Evolutionary conservation across 257 asterid species (phyloP).

Genomic region (Phtheirospermum japonicum): DNA sequence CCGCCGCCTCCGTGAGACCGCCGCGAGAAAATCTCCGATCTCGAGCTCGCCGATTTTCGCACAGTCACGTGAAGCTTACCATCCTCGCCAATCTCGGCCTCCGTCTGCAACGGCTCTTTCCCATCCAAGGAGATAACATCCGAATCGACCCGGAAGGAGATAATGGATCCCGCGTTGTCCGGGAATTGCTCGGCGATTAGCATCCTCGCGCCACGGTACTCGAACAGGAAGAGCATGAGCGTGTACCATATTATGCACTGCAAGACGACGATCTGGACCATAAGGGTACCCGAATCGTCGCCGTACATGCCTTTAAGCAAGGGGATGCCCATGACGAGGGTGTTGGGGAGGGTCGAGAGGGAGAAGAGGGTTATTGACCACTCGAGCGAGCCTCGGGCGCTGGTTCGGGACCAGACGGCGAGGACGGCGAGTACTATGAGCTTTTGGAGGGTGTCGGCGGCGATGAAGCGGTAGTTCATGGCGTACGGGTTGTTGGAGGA

Average conservation of each 20-base stretch:
- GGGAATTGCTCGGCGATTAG: conserved; percentile 73
- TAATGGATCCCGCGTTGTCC: conserved; percentile 55
- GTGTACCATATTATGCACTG: conserved; percentile 81
- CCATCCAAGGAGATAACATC: conserved; percentile 62
- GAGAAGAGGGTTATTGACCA: conserved; percentile 75
- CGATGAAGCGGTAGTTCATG: conserved; percentile 71
- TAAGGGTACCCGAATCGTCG: conserved; percentile 45
- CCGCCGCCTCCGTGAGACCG: conserved; percentile 36
- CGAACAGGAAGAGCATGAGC: conserved; percentile 60
- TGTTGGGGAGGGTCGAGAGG: conserved; percentile 63
- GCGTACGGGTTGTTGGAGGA: conserved; percentile 65
- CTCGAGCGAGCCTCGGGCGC: conserved; percentile 54
- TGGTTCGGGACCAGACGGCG: conserved; percentile 47
- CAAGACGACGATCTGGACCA: conserved; percentile 67
- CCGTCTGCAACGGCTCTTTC: conserved; percentile 53
- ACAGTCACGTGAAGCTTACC: conserved; percentile 70
- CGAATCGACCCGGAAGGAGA: conserved; percentile 59
- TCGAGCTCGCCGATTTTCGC: conserved; percentile 53
- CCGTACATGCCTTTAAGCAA: conserved; percentile 63
- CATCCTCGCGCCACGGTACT: conserved; percentile 61
- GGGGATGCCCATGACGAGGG: conserved; percentile 73
- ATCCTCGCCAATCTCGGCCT: conserved; percentile 64
- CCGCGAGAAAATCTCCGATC: conserved; percentile 55
- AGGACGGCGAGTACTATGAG: conserved; percentile 50
- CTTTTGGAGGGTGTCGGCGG: conserved; percentile 71